Base-by-base conservation (phyloP, 495 filamentous ascomycete genomes). In the Cercophora sp. region DNA sequence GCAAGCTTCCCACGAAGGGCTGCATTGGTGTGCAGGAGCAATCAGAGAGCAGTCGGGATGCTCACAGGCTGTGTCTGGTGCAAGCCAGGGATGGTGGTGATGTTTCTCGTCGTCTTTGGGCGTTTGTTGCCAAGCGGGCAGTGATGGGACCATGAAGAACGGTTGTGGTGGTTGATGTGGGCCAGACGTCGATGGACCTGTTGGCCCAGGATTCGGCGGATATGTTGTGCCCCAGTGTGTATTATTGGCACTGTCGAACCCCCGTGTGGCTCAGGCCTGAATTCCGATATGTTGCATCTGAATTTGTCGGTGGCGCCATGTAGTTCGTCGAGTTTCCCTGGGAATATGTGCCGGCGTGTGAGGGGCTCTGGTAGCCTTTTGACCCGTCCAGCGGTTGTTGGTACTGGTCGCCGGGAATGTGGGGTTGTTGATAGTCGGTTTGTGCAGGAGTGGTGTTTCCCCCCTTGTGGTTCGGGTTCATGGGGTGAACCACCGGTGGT, bases 21-120 rank as follows among this genome's bases (percentile, higher is more conserved):
- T n/a, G 27, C 57, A 60, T 18, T 22, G n/a, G 32, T 60, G 57
- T 6, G 2, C 39, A 6, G 36, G n/a, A 4, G 40, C 24, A 42
- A 51, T 25, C 16, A 57, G 29, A 13, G 58, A 54, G 22, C 58
- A 61, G 1, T 51, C 45, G 1, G 58, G 50, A 16, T 61, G 41
- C 15, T 61, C 51, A 24, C 58, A 61, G 1, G 51, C 41, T 25
- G 41, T 46, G 26, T 57, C 49, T 0, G 58, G 58, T 3, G 54
- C 39, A 23, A 61, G 36, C 54, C 58, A 61, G 9, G 40, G 20
- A 37, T 61, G 58, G 46, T 61, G 54, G 37, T 61, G 54, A 22
- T 57, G 54, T 15, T 52, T 51, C 20, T 22, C 16, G 5, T 54
- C 25, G 18, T 48, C 46, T 9, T 35, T 9, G 19, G 13, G 23